Evolutionary conservation across 2,329 filamentous ascomycete genomes (phyloP).

Genomic region (Ophiosphaerella herpotricha): DNA sequence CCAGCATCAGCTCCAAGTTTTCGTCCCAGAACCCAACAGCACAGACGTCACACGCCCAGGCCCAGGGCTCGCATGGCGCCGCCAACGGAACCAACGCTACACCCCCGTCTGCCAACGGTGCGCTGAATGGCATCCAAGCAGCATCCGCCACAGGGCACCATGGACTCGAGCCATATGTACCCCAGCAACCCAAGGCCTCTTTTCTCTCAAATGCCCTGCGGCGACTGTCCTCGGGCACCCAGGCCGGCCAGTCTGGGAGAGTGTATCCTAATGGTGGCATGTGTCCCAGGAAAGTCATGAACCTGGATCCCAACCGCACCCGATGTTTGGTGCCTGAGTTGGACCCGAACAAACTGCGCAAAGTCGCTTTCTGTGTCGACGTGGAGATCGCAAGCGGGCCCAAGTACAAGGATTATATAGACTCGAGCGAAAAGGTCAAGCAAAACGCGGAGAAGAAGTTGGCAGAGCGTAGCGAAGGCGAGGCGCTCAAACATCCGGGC

Average conservation of each 20-base stretch:
- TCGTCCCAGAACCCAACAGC: conserved; percentile 59
- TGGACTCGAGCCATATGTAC: conserved; percentile 65
- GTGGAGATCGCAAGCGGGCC: conserved; percentile 93
- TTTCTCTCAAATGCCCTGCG: conserved; percentile 83
- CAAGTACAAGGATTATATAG: conserved; percentile 68
- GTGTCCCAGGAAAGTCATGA: conserved; percentile 80
- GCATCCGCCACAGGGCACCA: conserved; percentile 33
- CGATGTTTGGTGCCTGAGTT: conserved; percentile 80
- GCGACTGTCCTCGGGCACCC: conserved; percentile 69
- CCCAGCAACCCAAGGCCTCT: conserved; percentile 75
- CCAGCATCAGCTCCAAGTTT: conserved; percentile 91
- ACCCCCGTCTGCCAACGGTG: conserved; percentile 52
- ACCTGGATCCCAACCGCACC: conserved; percentile 79
- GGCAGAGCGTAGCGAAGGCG: conserved; percentile 73
- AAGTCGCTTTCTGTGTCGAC: conserved; percentile 95
- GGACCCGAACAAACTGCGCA: conserved; percentile 76
- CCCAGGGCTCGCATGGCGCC: conserved; percentile 42
- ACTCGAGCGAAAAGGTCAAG: conserved; percentile 53
- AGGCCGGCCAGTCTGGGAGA: conserved; percentile 54
- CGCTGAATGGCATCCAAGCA: conserved; percentile 47
- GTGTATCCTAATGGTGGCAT: conserved; percentile 67
- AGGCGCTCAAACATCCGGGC: conserved; percentile 71
- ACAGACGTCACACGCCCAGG: conserved; percentile 39
- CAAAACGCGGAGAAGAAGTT: conserved; percentile 60
- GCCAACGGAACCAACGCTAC: conserved; percentile 55